A percentile compares a stretch with the other conserved stretches of the same genome.
Conservation (phyloP, 306 rosid species). For the Fagus sylvatica region DNA sequence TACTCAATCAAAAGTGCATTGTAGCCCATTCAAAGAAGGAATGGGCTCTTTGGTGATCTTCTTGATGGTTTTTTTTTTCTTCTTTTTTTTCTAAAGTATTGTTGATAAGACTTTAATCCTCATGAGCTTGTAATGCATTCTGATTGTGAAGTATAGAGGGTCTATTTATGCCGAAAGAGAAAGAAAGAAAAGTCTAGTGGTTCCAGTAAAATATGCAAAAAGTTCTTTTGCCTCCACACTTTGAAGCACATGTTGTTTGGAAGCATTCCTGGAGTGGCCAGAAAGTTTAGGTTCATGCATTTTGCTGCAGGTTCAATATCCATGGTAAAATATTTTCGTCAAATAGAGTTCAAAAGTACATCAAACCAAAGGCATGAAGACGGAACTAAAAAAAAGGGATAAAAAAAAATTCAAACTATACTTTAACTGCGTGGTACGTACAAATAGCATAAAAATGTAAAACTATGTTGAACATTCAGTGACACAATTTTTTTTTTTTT, state of each 20-base stretch:
- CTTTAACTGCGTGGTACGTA: too few relatives aligned
- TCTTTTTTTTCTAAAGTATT: not conserved
- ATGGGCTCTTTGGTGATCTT: slow-evolving; percentile 36
- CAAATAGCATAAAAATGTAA: too few relatives aligned
- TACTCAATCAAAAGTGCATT: slow-evolving; percentile 29
- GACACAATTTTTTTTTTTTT: too few relatives aligned
- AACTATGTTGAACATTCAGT: too few relatives aligned
- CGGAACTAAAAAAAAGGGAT: too few relatives aligned
- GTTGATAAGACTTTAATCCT: slow-evolving; percentile 41
- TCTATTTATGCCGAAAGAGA: not conserved
- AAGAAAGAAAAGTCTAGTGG: too few relatives aligned
- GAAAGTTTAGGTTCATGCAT: slow-evolving; percentile 6
- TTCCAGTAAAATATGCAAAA: too few relatives aligned
- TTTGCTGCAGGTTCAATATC: not conserved
- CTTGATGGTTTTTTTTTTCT: not conserved
- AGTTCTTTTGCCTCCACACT: not conserved
- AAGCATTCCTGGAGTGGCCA: not conserved
- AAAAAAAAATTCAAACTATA: too few relatives aligned
- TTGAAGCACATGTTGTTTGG: slow-evolving; percentile 10
- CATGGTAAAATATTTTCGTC: not conserved
- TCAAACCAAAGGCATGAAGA: too few relatives aligned
- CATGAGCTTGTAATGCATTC: not conserved
- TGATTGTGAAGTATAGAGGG: not conserved
- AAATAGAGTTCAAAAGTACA: not conserved
- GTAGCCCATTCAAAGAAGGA: slow-evolving; percentile 44